phyloP scores from a whole-genome alignment of 2,329 filamentous ascomycete species.

The Cadophora malorum region DNA sequence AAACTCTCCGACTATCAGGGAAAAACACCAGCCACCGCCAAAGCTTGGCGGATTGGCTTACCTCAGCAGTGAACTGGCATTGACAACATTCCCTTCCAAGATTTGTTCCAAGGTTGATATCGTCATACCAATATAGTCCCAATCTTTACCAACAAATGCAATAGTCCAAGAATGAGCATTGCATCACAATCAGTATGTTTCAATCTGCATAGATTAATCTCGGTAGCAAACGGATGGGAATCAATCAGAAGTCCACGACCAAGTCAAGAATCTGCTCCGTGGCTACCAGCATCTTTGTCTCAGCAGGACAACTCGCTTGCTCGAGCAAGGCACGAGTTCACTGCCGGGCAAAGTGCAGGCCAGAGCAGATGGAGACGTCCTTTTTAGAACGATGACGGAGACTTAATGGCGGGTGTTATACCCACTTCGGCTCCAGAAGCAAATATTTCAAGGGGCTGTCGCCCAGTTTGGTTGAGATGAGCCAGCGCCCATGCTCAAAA shows the following conservation, averaged over 20 bases:
- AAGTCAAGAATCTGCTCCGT: slow-evolving; percentile 6
- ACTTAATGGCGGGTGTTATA: slow-evolving; percentile 19
- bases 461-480: slow-evolving; percentile 8
- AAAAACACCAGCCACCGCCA: slow-evolving; percentile 1
- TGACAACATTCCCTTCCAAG: background rate
- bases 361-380: background rate
- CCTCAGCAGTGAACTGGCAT: background rate
- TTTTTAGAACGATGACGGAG: slow-evolving; percentile 19
- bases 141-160: background rate
- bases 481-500: slow-evolving; percentile 5
- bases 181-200: slow-evolving; percentile 5
- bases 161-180: background rate
- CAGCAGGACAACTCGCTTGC: slow-evolving; percentile 11
- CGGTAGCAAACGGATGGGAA: background rate
- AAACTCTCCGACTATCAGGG: background rate
- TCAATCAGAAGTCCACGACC: slow-evolving; percentile 3
- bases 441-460: background rate
- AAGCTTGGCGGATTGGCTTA: background rate
- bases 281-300: background rate
- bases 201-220: slow-evolving; percentile 11
- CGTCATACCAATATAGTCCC: background rate
- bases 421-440: slow-evolving; percentile 16
- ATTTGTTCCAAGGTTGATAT: background rate
- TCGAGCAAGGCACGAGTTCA: slow-evolving; percentile 10
- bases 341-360: slow-evolving; percentile 8